Evolutionary conservation across 768 basidiomycete genomes (phyloP).

Genomic region (Lepiota venenata): DNA sequence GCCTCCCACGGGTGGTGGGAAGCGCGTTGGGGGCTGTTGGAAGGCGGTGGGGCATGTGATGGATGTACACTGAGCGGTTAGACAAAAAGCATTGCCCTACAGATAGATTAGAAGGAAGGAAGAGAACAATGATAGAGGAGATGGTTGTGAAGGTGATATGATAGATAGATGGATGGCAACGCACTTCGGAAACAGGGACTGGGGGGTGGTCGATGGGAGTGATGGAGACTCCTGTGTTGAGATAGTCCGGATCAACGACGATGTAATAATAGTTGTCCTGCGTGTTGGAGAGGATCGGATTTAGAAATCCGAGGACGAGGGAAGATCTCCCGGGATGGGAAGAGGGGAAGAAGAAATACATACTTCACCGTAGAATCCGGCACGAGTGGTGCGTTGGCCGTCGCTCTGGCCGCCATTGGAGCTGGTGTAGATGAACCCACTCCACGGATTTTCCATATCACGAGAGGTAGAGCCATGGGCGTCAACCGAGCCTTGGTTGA

Average conservation of each 20-base stretch:
- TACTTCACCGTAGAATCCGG: slow-evolving; percentile 15
- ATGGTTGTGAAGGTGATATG: too few relatives aligned
- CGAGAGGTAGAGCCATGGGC: slow-evolving; percentile 5
- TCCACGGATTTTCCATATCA: not conserved
- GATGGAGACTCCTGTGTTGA: slow-evolving; percentile 25
- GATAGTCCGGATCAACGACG: slow-evolving; percentile 20
- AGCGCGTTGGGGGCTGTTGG: slow-evolving; percentile 20
- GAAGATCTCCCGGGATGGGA: not conserved
- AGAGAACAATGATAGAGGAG: not conserved
- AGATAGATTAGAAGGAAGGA: not conserved
- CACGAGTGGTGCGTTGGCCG: slow-evolving; percentile 13
- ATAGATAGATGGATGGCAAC: not conserved
- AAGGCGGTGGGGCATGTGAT: slow-evolving; percentile 21
- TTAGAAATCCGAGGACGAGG: not conserved
- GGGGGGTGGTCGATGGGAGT: slow-evolving; percentile 14
- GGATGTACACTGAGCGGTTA: slow-evolving; percentile 17
- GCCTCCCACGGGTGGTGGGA: slow-evolving; percentile 16
- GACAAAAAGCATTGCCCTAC: slow-evolving; percentile 21
- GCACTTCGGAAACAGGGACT: slow-evolving; percentile 3
- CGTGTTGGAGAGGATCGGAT: too few relatives aligned
- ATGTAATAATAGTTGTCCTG: slow-evolving; percentile 28
- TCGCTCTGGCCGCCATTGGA: slow-evolving; percentile 16
- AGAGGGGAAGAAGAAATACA: not conserved
- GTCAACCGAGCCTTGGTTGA: slow-evolving; percentile 6
- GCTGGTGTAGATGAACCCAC: slow-evolving; percentile 17